phyloP scores from a whole-genome alignment of 2,329 filamentous ascomycete species.

The Botrytis medusae region DNA sequence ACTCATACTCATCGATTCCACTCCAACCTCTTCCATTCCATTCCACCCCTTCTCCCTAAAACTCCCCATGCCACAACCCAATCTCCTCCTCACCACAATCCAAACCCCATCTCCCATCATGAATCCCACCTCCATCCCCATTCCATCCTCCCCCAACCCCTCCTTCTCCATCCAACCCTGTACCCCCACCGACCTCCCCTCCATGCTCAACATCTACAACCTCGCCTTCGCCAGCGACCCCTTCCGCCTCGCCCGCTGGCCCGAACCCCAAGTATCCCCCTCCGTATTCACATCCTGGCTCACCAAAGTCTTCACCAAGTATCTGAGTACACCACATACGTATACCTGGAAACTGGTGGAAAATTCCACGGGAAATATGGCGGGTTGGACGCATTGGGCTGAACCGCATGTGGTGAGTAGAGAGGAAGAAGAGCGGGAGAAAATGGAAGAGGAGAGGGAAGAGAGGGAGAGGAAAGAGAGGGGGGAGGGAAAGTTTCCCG shows the following conservation, averaged over 20 bases:
- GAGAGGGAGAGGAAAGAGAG: neutral
- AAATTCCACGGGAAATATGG: constrained; percentile 33
- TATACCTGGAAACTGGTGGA: constrained; percentile 42
- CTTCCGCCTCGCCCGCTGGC: constrained; percentile 36
- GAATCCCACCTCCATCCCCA: neutral
- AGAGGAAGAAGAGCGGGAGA: neutral
- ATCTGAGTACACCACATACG: constrained; percentile 37
- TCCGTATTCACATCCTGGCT: constrained; percentile 37
- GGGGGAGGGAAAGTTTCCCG: constrained; percentile 32
- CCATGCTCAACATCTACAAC: constrained; percentile 39
- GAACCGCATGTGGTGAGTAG: constrained; percentile 9
- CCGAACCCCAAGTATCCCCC: constrained; percentile 20
- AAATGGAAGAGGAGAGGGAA: neutral
- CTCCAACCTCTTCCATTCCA: neutral
- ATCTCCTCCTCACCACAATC: neutral
- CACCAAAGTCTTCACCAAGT: constrained; percentile 32
- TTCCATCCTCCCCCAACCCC: neutral
- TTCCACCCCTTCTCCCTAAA: neutral
- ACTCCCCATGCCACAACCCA: neutral
- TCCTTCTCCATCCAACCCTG: constrained; percentile 27
- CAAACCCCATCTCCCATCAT: neutral
- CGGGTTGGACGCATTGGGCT: constrained; percentile 38
- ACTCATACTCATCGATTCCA: neutral
- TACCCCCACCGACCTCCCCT: constrained; percentile 38
- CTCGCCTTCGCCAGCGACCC: constrained; percentile 34